These are phyloP conservation scores for Ascocoryne sarcoides DNA, from an alignment of 2,329 filamentous ascomycete genomes.

Conservation along the genomic window DNA sequence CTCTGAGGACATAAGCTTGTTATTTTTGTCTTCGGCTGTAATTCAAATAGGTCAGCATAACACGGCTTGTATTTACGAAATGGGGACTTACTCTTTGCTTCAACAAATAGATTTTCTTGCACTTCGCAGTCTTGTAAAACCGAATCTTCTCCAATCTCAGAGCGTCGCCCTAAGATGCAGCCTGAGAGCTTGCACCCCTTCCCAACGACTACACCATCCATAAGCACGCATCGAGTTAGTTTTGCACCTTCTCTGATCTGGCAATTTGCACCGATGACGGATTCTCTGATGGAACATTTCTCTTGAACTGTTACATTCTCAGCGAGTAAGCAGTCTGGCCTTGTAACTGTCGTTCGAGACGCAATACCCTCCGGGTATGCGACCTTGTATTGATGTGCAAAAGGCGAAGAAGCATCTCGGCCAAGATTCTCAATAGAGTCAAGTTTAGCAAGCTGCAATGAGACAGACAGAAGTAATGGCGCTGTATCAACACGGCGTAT, in stretches of 20 bases:
- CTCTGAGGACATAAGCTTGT: conserved; percentile 59
- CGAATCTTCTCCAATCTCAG: conserved; percentile 72
- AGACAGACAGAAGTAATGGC: conserved; percentile 70
- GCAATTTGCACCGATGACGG: conserved; percentile 78
- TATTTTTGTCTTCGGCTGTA: conserved; percentile 57
- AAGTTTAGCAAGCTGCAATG: conserved; percentile 78
- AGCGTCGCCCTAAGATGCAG: conserved; percentile 75
- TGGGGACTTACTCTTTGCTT: conserved; percentile 58
- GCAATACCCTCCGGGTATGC: conserved; percentile 78
- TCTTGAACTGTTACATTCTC: conserved; percentile 86
- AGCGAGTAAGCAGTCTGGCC: conserved; percentile 72
- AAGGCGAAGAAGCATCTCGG: conserved; percentile 52
- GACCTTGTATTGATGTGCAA: conserved; percentile 71
- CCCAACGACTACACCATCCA: conserved; percentile 84
- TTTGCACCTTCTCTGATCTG: conserved; percentile 81
- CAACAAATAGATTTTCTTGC: conserved; percentile 79
- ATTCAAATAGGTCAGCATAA: conserved; percentile 10
- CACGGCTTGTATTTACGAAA: background rate
- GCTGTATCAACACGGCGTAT: conserved; percentile 85
- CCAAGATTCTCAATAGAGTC: conserved; percentile 59
- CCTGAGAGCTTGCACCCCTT: conserved; percentile 78
- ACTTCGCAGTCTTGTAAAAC: conserved; percentile 86
- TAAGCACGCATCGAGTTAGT: conserved; percentile 77
- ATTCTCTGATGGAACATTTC: conserved; percentile 87
- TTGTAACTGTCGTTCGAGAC: conserved; percentile 70